Percentiles rank a stretch among this genome's conserved stretches.
phyloP scores from a whole-genome alignment of 1,139 yeast species.

The Hansenula sp. region DNA sequence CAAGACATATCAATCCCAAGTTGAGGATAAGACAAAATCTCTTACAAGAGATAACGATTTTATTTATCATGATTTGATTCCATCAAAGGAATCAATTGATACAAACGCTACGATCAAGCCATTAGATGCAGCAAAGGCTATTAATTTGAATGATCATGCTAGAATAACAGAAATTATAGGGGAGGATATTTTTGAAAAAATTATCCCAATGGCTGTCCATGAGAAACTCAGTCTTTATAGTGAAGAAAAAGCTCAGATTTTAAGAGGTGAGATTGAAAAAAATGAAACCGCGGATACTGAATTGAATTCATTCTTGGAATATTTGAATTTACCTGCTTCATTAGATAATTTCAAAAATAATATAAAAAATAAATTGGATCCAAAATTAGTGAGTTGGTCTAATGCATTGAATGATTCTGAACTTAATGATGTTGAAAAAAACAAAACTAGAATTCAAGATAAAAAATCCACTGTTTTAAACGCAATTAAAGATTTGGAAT shows the following conservation, averaged over 20 bases:
- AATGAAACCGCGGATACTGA: slow-evolving; percentile 80
- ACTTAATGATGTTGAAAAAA: slow-evolving; percentile 24
- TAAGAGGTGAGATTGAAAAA: slow-evolving; percentile 71
- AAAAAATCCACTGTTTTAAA: slow-evolving; percentile 40
- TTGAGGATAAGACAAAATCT: slow-evolving; percentile 27
- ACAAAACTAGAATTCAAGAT: slow-evolving; percentile 20
- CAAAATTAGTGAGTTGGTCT: slow-evolving; percentile 22
- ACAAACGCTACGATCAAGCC: slow-evolving; percentile 50
- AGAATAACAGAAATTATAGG: slow-evolving; percentile 48
- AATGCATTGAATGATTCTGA: slow-evolving; percentile 20
- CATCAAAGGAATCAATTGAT: slow-evolving; percentile 49
- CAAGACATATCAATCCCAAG: slow-evolving; percentile 22
- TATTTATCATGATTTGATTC: slow-evolving; percentile 77
- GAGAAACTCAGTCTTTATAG: slow-evolving; percentile 84
- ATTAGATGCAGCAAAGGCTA: slow-evolving; percentile 72
- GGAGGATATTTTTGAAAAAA: slow-evolving; percentile 63
- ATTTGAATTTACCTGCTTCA: slow-evolving; percentile 69
- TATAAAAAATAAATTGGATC: slow-evolving; percentile 25
- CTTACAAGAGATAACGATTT: slow-evolving; percentile 82
- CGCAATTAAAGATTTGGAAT: slow-evolving; percentile 37
- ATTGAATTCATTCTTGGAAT: slow-evolving; percentile 71
- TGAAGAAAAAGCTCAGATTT: slow-evolving; percentile 77
- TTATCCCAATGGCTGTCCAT: slow-evolving; percentile 83
- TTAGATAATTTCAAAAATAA: slow-evolving; percentile 46
- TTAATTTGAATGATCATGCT: slow-evolving; percentile 44